phyloP scores from a whole-genome alignment of 192 early-diverging fungal species.

The Dissophora ornata region DNA sequence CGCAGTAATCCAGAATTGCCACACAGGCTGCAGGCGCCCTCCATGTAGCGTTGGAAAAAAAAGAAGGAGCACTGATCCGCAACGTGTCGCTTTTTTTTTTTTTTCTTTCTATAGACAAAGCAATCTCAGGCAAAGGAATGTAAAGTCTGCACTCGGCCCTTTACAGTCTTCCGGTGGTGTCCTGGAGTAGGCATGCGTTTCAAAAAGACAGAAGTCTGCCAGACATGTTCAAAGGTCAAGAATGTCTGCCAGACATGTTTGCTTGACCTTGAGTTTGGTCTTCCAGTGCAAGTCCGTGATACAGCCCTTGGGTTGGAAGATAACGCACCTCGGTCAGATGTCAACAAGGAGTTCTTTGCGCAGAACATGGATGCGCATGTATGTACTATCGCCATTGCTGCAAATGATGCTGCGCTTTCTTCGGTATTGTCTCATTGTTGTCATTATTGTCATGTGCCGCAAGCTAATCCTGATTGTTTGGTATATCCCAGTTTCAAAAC shows the following conservation, averaged over 20 bases:
- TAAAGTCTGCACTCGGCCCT: conserved; percentile 90
- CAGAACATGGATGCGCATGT: conserved; percentile 79
- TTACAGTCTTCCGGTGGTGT: conserved; percentile 96
- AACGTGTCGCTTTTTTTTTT: neutral
- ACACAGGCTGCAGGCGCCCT: neutral
- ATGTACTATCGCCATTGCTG: conserved; percentile 1
- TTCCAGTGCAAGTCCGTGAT: conserved; percentile 96
- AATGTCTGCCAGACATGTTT: conserved; percentile 99
- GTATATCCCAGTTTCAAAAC: conserved; percentile 29
- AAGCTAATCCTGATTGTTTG: too few species aligned
- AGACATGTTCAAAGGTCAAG: conserved; percentile 97
- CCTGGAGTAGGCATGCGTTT: conserved; percentile 95
- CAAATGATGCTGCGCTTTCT: too few species aligned
- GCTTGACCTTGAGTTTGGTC: conserved; percentile 92
- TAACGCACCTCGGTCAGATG: conserved; percentile 82
- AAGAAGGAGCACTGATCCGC: too few species aligned
- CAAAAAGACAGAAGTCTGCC: conserved; percentile 99
- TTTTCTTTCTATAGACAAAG: conserved; percentile 63
- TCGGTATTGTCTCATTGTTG: too few species aligned
- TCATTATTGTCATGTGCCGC: too few species aligned
- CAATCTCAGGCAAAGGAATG: conserved; percentile 80
- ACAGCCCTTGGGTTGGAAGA: conserved; percentile 80
- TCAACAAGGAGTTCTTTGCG: conserved; percentile 91
- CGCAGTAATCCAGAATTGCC: too few species aligned
- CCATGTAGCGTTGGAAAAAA: too few species aligned